These are phyloP conservation scores for Solanum virginianum DNA, from an alignment of 257 asterid species.

Conservation along the genomic window DNA sequence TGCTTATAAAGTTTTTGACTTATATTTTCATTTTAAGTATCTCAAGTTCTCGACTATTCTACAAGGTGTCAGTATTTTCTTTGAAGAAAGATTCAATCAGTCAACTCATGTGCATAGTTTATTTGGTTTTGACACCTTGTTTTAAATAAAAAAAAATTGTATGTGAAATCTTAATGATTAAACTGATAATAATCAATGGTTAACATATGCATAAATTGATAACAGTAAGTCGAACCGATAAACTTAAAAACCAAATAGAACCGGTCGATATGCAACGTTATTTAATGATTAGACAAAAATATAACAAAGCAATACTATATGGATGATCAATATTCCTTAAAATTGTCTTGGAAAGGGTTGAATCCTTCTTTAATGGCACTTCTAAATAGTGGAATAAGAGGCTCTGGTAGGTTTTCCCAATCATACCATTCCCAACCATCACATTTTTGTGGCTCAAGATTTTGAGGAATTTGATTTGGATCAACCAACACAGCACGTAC, in stretches of 20 bases:
- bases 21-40: too few species aligned
- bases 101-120: neutral
- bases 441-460: slow-evolving; percentile 48
- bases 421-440: slow-evolving; percentile 63
- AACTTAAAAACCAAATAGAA: neutral
- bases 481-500: slow-evolving; percentile 32
- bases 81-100: neutral
- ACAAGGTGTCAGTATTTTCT: neutral
- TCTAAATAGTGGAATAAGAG: slow-evolving; percentile 27
- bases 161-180: neutral
- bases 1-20: too few species aligned
- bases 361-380: slow-evolving; percentile 16
- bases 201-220: neutral
- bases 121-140: too few species aligned
- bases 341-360: slow-evolving; percentile 13
- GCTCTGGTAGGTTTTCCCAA: slow-evolving; percentile 38
- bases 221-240: too few species aligned
- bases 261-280: too few species aligned
- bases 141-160: too few species aligned
- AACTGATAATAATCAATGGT: neutral
- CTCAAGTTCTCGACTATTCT: neutral
- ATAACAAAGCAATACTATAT: too few species aligned
- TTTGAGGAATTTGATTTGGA: slow-evolving; percentile 16
- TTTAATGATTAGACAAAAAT: too few species aligned
- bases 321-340: neutral